A percentile compares a stretch with the other conserved stretches of the same genome.
Evolutionary conservation across 2,329 filamentous ascomycete genomes (phyloP).

Genomic region (Aspergillus chevalieri): DNA sequence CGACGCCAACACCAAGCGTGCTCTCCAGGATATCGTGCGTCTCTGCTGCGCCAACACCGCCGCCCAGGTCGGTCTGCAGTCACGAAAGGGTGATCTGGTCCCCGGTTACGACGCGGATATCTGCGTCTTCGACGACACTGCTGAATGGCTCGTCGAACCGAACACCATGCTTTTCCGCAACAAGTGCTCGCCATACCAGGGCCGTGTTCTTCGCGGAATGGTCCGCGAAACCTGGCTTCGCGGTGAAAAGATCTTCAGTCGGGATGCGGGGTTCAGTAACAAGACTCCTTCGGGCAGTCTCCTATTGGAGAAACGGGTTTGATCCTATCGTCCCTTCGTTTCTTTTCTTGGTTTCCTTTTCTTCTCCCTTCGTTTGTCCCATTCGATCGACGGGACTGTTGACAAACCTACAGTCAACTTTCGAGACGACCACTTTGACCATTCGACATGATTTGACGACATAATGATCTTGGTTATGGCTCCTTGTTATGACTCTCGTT

Average conservation of each 20-base stretch:
- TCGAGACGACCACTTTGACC: not conserved
- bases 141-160: slow-evolving; percentile 65
- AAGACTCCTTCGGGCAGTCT: slow-evolving; percentile 33
- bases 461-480: not conserved
- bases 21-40: slow-evolving; percentile 71
- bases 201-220: slow-evolving; percentile 67
- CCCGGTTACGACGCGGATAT: slow-evolving; percentile 85
- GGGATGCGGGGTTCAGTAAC: slow-evolving; percentile 46
- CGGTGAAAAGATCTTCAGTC: slow-evolving; percentile 66
- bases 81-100: slow-evolving; percentile 72
- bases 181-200: slow-evolving; percentile 85
- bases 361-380: slow-evolving; percentile 2
- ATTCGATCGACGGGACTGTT: slow-evolving; percentile 1
- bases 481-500: not conserved
- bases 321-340: slow-evolving; percentile 9
- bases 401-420: not conserved
- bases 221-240: slow-evolving; percentile 82
- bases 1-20: slow-evolving; percentile 41
- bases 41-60: slow-evolving; percentile 86
- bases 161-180: slow-evolving; percentile 92
- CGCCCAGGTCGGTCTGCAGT: slow-evolving; percentile 74
- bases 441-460: slow-evolving; percentile 2
- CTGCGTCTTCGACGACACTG: slow-evolving; percentile 84
- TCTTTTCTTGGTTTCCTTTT: not conserved
- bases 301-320: slow-evolving; percentile 35